Base-by-base conservation (phyloP, 495 filamentous ascomycete genomes). In the Cercophora samala region DNA sequence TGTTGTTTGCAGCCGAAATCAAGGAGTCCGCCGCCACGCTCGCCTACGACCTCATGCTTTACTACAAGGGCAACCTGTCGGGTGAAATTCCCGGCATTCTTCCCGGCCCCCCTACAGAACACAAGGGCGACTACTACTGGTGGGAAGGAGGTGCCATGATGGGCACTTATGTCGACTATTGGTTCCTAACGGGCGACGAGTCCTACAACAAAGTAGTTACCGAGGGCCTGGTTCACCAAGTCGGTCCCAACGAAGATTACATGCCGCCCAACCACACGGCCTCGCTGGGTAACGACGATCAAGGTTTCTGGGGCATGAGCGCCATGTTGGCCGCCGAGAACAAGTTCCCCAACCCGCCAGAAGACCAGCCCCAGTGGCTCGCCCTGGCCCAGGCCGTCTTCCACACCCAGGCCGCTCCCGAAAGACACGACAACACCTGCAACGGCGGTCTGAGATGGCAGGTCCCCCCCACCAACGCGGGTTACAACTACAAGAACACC, bases 401-500 rank as follows among this genome's bases (percentile, higher is more conserved):
- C 80, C 89, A 92, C 73, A 86, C 85, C 4, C 90, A 93, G 72
- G 84, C 85, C 0, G 63, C 71, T 55, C 87, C 89, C 82, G 70
- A 74, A 0, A 86, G 93, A 46, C 80, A 80, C 19, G 80, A 84
- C 58, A 80, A 79, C 11, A 86, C 84, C 1, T 93, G 91, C 70
- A 79, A 79, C 52, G 91, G 90, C 55, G 91, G 91, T 21, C 72
- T 96, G 66, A 82, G 87, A 54, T 95, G 92, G 92, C 91, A 94
- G 75, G 89, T 94, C 22, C 88, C 89, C 64, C 84, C 84, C 2
- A 87, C 83, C 68, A 91, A 92, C 71, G 84, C 81, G n/a, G 92
- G 92, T 5, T 96, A 91, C 70, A 84, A 89, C 68, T 94, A 95
- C 79, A 94, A 94, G 77, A 96, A 93, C 76, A 86, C 85, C 87